Evolutionary conservation across 768 basidiomycete species (phyloP).

Genomic region (Pleurotus platypus): DNA sequence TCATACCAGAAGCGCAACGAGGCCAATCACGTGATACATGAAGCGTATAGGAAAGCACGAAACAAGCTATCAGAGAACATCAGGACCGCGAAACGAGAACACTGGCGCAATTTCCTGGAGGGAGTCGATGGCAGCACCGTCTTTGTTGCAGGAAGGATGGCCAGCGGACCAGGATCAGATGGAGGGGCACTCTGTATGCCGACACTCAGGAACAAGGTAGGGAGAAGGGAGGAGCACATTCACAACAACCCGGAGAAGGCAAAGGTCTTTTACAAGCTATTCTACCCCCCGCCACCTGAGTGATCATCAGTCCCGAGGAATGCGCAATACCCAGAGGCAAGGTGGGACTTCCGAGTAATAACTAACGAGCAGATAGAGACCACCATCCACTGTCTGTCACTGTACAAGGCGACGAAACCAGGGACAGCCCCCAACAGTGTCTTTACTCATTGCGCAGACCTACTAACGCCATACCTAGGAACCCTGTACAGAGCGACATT

Average conservation of each 20-base stretch:
- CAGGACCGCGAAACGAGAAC: conserved; percentile 8
- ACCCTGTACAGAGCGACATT: conserved; percentile 24
- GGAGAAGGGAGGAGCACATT: neutral
- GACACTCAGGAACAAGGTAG: neutral
- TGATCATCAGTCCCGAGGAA: conserved; percentile 2
- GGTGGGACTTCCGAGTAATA: neutral
- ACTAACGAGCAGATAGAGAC: conserved; percentile 3
- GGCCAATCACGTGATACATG: conserved; percentile 5
- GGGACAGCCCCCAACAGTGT: conserved; percentile 19
- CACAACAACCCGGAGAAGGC: conserved; percentile 8
- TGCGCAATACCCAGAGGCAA: conserved; percentile 8
- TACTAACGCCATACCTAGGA: conserved; percentile 12
- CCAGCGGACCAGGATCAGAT: conserved; percentile 8
- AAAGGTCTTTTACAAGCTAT: neutral
- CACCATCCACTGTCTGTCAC: conserved; percentile 14
- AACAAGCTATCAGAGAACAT: conserved; percentile 3
- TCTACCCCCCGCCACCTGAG: conserved; percentile 15
- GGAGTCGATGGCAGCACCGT: neutral
- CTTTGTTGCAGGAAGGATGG: conserved; percentile 13
- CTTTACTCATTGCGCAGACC: conserved; percentile 9
- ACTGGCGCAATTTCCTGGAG: conserved; percentile 15
- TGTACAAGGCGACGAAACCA: conserved; percentile 24
- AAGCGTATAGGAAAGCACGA: neutral
- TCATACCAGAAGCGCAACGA: neutral
- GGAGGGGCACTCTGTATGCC: conserved; percentile 8